Evolutionary conservation across 768 basidiomycete species (phyloP).

Genomic region (Lentinula raphanica): DNA sequence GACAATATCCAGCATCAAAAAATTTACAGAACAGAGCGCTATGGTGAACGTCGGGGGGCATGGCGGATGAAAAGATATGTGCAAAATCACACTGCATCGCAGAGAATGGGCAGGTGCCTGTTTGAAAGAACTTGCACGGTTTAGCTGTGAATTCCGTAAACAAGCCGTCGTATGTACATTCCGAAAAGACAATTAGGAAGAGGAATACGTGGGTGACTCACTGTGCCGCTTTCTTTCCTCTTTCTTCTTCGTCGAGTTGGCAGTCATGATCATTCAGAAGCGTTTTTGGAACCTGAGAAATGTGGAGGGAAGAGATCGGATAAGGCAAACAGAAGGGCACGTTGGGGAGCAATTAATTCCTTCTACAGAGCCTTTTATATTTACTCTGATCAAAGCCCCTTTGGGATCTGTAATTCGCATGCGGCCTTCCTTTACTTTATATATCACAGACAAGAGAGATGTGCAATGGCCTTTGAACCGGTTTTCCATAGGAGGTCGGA

Average conservation of each 20-base stretch:
- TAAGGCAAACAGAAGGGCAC: background rate
- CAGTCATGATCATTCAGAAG: background rate
- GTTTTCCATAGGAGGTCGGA: background rate
- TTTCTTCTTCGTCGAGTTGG: background rate
- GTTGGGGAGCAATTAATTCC: background rate
- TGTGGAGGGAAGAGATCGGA: background rate
- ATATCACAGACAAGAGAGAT: constrained; percentile 7
- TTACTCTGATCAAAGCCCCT: background rate
- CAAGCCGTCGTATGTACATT: background rate
- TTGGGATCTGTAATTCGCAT: constrained; percentile 1
- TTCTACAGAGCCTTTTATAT: background rate
- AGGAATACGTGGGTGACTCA: background rate
- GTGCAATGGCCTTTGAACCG: background rate
- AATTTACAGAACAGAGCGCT: constrained; percentile 27
- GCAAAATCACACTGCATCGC: constrained; percentile 44
- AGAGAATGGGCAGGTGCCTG: constrained; percentile 35
- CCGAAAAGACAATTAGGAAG: background rate
- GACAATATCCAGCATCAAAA: constrained; percentile 31
- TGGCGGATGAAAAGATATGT: constrained; percentile 28
- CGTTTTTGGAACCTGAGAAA: background rate
- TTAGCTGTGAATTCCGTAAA: constrained; percentile 28
- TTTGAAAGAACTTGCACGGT: constrained; percentile 45
- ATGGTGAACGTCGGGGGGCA: constrained; percentile 15
- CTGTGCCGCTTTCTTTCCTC: constrained; percentile 1
- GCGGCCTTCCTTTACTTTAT: background rate